Evolutionary conservation across 768 basidiomycete species (phyloP).

Genomic region (Lactarius sanguifluus): DNA sequence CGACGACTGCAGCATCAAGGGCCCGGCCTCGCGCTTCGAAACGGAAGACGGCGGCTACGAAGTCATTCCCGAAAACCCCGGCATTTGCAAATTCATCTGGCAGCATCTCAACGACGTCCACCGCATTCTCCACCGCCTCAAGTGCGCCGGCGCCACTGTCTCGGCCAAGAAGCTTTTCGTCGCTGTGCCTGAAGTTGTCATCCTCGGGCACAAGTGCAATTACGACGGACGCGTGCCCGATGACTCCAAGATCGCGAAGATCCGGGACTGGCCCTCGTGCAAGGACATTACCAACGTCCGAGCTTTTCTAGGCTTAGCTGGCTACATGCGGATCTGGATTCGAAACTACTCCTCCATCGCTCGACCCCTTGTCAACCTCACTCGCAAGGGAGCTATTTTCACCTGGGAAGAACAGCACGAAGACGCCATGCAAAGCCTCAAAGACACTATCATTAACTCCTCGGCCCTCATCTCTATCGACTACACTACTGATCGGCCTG

Average conservation of each 20-base stretch:
- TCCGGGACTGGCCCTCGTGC: conserved; percentile 32
- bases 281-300: conserved; percentile 31
- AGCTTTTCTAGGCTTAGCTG: conserved; percentile 28
- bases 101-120: not conserved
- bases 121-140: not conserved
- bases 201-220: conserved; percentile 39
- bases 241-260: conserved; percentile 32
- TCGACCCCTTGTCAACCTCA: too few species aligned
- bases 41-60: not conserved
- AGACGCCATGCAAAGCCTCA: too few species aligned
- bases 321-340: too few species aligned
- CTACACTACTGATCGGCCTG: too few species aligned
- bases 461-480: too few species aligned
- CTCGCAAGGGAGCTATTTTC: too few species aligned
- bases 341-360: too few species aligned
- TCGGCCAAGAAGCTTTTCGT: not conserved
- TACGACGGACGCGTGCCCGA: conserved; percentile 38
- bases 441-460: too few species aligned
- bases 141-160: not conserved
- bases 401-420: too few species aligned
- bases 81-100: not conserved
- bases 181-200: conserved; percentile 36
- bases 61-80: not conserved
- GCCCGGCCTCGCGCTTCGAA: too few species aligned
- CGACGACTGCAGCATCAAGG: too few species aligned